These are phyloP conservation scores for Rhizoclosmatium sp. DNA, from an alignment of 192 early-diverging fungal genomes.

Conservation along the genomic window DNA sequence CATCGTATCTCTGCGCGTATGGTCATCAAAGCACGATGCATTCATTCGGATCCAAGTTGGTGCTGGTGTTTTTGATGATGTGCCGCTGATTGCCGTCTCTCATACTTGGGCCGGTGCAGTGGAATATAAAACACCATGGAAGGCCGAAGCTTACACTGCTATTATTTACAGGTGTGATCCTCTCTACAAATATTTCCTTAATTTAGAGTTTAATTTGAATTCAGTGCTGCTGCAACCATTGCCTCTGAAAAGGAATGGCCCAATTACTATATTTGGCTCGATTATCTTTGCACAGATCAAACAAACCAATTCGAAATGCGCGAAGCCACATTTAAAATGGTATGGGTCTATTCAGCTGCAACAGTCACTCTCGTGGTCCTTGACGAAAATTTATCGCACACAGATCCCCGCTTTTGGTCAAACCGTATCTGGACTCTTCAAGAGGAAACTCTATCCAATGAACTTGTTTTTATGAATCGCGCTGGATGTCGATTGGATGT, in stretches of 20 bases:
- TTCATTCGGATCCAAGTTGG: conserved; percentile 5
- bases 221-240: neutral
- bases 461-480: conserved; percentile 11
- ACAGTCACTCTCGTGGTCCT: neutral
- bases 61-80: neutral
- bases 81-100: conserved; percentile 14
- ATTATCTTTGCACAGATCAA: conserved; percentile 18
- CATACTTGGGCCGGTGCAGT: conserved; percentile 17
- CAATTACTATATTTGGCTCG: conserved; percentile 18
- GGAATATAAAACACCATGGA: neutral
- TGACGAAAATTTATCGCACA: neutral
- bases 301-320: conserved; percentile 2
- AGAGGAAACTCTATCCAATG: neutral
- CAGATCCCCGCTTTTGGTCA: neutral
- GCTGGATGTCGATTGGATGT: neutral
- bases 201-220: no score
- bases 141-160: neutral
- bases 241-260: neutral
- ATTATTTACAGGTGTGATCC: no score
- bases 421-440: conserved; percentile 6
- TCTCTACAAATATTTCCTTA: no score
- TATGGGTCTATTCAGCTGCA: conserved; percentile 16
- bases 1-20: conserved; percentile 5
- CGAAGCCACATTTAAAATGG: conserved; percentile 24
- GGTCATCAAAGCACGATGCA: neutral